Evolutionary conservation across 2,329 filamentous ascomycete genomes (phyloP), one percentile per base, ranked within the genome.

Genomic region (Colletotrichum tamarilloi): DNA sequence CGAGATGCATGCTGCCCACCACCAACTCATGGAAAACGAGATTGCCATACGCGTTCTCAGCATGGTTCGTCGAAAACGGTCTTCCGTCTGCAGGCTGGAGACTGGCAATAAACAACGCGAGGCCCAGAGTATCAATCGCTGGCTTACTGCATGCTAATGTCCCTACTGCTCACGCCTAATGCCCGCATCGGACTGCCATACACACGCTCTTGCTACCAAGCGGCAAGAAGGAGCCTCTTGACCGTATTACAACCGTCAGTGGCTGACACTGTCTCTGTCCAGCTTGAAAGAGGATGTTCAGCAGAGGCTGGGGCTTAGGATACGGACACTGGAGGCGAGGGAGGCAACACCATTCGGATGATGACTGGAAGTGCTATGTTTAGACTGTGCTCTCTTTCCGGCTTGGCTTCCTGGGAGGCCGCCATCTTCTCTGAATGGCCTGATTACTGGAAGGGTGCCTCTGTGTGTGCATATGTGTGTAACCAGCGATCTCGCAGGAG

Each of bases 111-210:
- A 30, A 30, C 53, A 30, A 19, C 53, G 26, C 14, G 14, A 19
- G 14, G 6, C 38, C 14, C 5, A 2, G 24, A 5, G 5, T 3
- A 30, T 30, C 24, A 16, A 16, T 56, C 19, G 19, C 19, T n/a
- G 19, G 24, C 53, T 30, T 9, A 28, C 14, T 26, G 16, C 24
- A 56, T 26, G 53, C 26, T 30, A 19, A 56, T 11, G n/a, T 46
- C 49, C 58, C 52, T 42, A 62, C 42, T 0, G 11, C 11, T 28
- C 8, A 52, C 26, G 5, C 16, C 24, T 26, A 38, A 72, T 72
- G 65, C 65, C 69, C 69, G 69, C 49, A 58, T 72, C 69, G 52
- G 69, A 72, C 69, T 58, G 68, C 26, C 49, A 22, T 19, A 22
- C 16, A 8, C 19, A 7, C 2, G 7, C 42, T 7, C 42, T 9